Evolutionary conservation across 2,329 filamentous ascomycete species (phyloP).

Genomic region (Colletotrichum truncatum): DNA sequence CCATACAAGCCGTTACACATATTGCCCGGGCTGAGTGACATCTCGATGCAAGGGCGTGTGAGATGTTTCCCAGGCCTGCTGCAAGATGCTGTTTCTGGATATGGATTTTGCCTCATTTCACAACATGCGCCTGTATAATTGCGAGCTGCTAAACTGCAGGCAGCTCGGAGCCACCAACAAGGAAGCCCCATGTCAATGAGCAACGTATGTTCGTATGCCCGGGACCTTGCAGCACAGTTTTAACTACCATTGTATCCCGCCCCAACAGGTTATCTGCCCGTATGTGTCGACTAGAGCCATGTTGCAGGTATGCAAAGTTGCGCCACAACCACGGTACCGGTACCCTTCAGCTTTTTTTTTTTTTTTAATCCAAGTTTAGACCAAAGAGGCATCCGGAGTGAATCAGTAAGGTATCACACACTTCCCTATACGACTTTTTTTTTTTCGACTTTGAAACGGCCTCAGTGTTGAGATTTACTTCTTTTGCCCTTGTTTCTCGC

Average conservation of each 20-base stretch:
- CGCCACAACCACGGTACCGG: slow-evolving; percentile 32
- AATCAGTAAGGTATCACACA: background rate
- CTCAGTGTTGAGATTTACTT: background rate
- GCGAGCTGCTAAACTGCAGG: slow-evolving; percentile 2
- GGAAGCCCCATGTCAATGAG: slow-evolving; percentile 4
- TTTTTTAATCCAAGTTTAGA: slow-evolving; percentile 8
- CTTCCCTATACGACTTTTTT: background rate
- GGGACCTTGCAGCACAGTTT: slow-evolving; percentile 29
- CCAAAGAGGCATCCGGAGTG: background rate
- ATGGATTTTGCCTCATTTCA: slow-evolving; percentile 1
- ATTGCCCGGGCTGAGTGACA: slow-evolving; percentile 14
- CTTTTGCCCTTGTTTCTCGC: background rate
- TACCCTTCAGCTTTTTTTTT: slow-evolving; percentile 10
- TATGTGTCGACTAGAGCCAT: background rate
- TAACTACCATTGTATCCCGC: no score
- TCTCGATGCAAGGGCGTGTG: slow-evolving; percentile 3
- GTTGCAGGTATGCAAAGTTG: slow-evolving; percentile 27
- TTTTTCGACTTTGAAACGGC: slow-evolving; percentile 26
- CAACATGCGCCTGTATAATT: background rate
- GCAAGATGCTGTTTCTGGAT: slow-evolving; percentile 17
- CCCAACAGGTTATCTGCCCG: background rate
- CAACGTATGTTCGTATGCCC: background rate
- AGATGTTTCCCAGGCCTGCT: slow-evolving; percentile 12
- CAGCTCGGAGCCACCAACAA: background rate
- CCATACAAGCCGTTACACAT: slow-evolving; percentile 8